Conservation (phyloP, 176 grass and related monocot genomes). For the Pontederia paniculata region DNA sequence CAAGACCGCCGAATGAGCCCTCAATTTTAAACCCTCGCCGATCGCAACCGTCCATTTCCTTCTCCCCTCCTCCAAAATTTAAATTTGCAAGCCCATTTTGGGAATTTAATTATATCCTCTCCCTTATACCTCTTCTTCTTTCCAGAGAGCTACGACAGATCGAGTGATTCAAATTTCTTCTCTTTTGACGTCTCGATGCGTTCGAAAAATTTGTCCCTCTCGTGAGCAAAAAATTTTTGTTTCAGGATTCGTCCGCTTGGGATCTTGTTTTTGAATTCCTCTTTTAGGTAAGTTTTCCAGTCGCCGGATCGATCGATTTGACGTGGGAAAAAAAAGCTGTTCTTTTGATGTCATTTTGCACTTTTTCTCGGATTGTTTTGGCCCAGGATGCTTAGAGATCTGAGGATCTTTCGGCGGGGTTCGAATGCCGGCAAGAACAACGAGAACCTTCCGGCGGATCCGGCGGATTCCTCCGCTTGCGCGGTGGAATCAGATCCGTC, state of each 20-base stretch:
- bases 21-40: constrained; percentile 2
- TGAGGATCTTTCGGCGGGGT: constrained; percentile 27
- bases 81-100: constrained; percentile 9
- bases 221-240: no score
- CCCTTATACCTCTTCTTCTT: neutral
- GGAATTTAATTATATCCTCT: no score
- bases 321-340: neutral
- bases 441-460: constrained; percentile 43
- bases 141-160: neutral
- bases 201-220: no score
- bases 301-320: neutral
- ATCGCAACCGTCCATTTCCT: constrained; percentile 35
- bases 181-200: no score
- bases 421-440: constrained; percentile 25
- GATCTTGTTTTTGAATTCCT: constrained; percentile 23
- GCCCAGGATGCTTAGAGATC: constrained; percentile 50
- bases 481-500: constrained; percentile 20
- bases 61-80: constrained; percentile 13
- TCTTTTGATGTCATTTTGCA: neutral
- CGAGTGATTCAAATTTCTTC: neutral
- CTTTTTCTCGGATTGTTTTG: neutral
- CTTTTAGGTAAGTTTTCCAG: neutral
- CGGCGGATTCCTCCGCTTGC: constrained; percentile 8
- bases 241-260: constrained; percentile 1
- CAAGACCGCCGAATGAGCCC: constrained; percentile 10